These are phyloP conservation scores for Arachnomyces sp. DNA, from an alignment of 2,329 filamentous ascomycete genomes.

Conservation along the genomic window DNA sequence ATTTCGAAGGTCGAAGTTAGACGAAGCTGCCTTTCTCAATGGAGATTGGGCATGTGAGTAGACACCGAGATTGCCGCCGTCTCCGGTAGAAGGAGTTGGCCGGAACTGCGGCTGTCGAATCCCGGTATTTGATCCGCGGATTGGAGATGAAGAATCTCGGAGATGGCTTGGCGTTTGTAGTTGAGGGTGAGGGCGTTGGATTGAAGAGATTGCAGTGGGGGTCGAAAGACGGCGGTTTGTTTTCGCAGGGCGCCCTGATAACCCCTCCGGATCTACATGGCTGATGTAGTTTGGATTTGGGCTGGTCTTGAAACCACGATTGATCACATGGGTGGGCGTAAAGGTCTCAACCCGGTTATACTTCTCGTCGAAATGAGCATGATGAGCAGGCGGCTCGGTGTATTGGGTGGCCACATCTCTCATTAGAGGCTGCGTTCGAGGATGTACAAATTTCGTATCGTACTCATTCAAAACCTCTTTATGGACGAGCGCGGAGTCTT, in stretches of 20 bases:
- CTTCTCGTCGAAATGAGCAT: conserved; percentile 35
- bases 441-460: conserved; percentile 90
- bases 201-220: conserved; percentile 23
- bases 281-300: conserved; percentile 74
- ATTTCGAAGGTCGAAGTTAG: conserved; percentile 39
- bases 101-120: conserved; percentile 51
- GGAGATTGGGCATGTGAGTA: conserved; percentile 76
- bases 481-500: conserved; percentile 76
- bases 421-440: conserved; percentile 73
- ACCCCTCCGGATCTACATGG: conserved; percentile 62
- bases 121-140: conserved; percentile 29
- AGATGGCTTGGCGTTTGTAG: conserved; percentile 38
- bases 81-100: conserved; percentile 40
- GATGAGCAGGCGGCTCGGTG: conserved; percentile 36
- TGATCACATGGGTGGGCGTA: conserved; percentile 57
- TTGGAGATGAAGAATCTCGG: conserved; percentile 39
- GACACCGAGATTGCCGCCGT: conserved; percentile 73
- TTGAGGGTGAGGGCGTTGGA: conserved; percentile 6
- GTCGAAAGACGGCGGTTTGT: conserved; percentile 40
- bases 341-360: conserved; percentile 54
- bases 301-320: conserved; percentile 70
- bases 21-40: conserved; percentile 67
- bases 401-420: conserved; percentile 74
- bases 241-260: conserved; percentile 28
- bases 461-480: conserved; percentile 93